phyloP scores from a whole-genome alignment of 257 asterid species.

The Marsdenia floribunda region DNA sequence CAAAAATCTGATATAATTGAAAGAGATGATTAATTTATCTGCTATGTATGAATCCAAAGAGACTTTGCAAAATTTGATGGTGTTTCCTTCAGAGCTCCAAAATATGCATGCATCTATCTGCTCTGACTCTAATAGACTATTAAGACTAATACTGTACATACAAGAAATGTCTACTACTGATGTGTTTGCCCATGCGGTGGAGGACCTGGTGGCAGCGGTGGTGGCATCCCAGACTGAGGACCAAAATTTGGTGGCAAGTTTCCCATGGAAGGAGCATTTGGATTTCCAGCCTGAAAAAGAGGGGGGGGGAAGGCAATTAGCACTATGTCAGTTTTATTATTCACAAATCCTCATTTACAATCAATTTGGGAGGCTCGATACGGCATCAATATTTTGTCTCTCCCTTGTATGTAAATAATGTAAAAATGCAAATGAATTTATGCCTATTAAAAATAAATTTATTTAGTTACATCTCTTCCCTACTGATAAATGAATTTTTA shows the following conservation, averaged over 20 bases:
- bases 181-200: conserved; percentile 84
- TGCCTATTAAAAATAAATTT: too few species aligned
- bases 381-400: too few species aligned
- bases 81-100: too few species aligned
- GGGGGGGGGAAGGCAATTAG: too few species aligned
- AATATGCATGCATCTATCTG: background rate
- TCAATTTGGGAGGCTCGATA: background rate
- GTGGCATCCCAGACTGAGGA: conserved; percentile 69
- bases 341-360: background rate
- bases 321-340: background rate
- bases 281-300: conserved; percentile 79
- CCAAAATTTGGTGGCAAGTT: conserved; percentile 49
- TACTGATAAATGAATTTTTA: too few species aligned
- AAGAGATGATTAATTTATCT: too few species aligned
- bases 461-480: too few species aligned
- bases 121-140: background rate
- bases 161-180: conserved; percentile 34
- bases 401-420: too few species aligned
- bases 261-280: conserved; percentile 52
- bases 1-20: too few species aligned
- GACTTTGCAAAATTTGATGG: too few species aligned
- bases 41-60: too few species aligned
- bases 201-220: conserved; percentile 94
- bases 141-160: background rate
- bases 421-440: too few species aligned